Evolutionary conservation across 176 grass and related monocot species (phyloP).

Genomic region (Carex scoparia): DNA sequence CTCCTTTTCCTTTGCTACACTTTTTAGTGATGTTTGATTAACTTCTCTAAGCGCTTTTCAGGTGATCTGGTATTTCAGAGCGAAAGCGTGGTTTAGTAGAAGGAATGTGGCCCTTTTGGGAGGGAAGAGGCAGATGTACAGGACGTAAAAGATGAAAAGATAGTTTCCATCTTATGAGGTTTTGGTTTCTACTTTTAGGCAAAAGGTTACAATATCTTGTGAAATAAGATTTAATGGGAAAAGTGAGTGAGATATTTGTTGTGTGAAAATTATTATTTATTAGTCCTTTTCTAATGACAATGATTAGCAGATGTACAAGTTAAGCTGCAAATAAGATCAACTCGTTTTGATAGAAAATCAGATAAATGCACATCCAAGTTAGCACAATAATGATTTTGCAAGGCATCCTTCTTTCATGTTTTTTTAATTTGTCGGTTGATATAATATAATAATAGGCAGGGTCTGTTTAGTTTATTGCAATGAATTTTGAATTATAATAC

Average conservation of each 20-base stretch:
- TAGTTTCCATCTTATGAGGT: not conserved
- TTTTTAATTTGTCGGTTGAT: no score
- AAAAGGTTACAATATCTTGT: not conserved
- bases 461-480: not conserved
- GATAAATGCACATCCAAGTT: not conserved
- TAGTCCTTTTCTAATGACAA: not conserved
- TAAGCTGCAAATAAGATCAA: not conserved
- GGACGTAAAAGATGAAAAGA: not conserved
- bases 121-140: not conserved
- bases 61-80: not conserved
- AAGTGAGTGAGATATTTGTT: not conserved
- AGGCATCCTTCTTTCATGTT: not conserved
- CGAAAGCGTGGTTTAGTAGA: not conserved
- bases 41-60: not conserved
- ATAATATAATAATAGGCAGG: not conserved
- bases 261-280: constrained; percentile 4
- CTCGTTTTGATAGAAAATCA: not conserved
- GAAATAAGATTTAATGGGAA: not conserved
- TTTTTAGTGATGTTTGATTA: not conserved
- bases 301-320: not conserved
- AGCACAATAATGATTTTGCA: not conserved
- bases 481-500: not conserved
- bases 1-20: not conserved
- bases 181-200: not conserved
- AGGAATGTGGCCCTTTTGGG: not conserved